Evolutionary conservation across 768 basidiomycete species (phyloP), one percentile per base, ranked within the genome.

Genomic region (Xerocomus brunneocitrinus): DNA sequence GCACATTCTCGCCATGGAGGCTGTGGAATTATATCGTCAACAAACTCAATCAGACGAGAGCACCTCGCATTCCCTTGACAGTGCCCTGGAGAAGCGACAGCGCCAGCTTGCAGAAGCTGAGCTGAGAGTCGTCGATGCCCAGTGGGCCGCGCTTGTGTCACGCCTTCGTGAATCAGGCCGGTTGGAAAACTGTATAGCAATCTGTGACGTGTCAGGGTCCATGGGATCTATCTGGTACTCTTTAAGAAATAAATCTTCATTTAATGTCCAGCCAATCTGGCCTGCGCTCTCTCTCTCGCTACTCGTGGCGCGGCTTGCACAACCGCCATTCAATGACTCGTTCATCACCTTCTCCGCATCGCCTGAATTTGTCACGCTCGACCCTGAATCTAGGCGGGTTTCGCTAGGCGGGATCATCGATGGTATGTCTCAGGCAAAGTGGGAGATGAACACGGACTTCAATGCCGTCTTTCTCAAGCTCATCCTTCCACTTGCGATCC

Each of bases 181-280:
- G n/a, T 59, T 90, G 36, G 79, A 83, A 1, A 86, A 82, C 56
- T 74, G 78, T 9, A 62, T 90, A 25, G 87, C 87, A 0, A 60
- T 89, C 27, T 88, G 85, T 66, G 88, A 89, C 61, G 85, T 89
- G 16, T 87, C 84, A 0, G 86, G 83, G 0, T 85, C 83, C 8
- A 89, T 89, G 88, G 84, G 83, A 2, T 24, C 12, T 12, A 25
- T 77, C 3, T 0, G 3, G 1, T 1, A 25, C 1, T 4, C 22
- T 0, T 31, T 40, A 8, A 47, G 2, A 51, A 19, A 32, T 42
- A 28, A 19, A 58, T 70, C 22, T 2, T 14, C 55, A 2, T 59
- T 58, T n/a, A 8, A 25, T 2, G 55, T 65, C 25, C 0, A 51
- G 16, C 87, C 87, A 0, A 84, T 89, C 51, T 70, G 76, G 34